Evolutionary conservation across 192 early-diverging fungal species (phyloP).

Genomic region (Spizellomyces sp.): DNA sequence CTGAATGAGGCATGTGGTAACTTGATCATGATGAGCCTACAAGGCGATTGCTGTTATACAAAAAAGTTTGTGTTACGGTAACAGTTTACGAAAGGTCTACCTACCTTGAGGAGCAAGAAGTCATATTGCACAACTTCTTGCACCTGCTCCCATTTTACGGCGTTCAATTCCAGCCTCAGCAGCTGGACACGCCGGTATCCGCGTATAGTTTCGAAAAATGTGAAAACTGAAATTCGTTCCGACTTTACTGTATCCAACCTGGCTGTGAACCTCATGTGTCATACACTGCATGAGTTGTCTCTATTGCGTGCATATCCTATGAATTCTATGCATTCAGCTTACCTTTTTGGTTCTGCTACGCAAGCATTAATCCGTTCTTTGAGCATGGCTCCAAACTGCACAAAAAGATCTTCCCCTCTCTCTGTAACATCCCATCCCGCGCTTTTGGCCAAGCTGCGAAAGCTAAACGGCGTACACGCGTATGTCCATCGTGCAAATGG

Average conservation of each 20-base stretch:
- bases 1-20: slow-evolving; percentile 30
- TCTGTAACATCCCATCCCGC: slow-evolving; percentile 28
- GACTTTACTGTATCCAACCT: slow-evolving; percentile 6
- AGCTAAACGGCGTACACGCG: slow-evolving; percentile 35
- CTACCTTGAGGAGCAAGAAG: slow-evolving; percentile 7
- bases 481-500: slow-evolving; percentile 41
- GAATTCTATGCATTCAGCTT: not conserved
- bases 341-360: slow-evolving; percentile 29
- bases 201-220: slow-evolving; percentile 36
- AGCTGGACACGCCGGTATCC: slow-evolving; percentile 32
- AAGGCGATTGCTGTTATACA: not conserved
- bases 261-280: slow-evolving; percentile 8
- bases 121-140: slow-evolving; percentile 19
- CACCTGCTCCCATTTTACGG: slow-evolving; percentile 29
- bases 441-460: slow-evolving; percentile 27
- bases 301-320: not conserved
- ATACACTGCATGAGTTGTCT: not conserved
- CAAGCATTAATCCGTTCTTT: slow-evolving; percentile 31
- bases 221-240: slow-evolving; percentile 14
- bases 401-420: slow-evolving; percentile 23
- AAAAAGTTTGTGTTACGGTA: too few species aligned
- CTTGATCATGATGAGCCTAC: slow-evolving; percentile 21
- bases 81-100: not conserved
- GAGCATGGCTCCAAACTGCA: slow-evolving; percentile 28
- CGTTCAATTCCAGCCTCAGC: slow-evolving; percentile 33